Conservation (phyloP, 208 protist genomes). For the Endotrypanum monterogeii region DNA sequence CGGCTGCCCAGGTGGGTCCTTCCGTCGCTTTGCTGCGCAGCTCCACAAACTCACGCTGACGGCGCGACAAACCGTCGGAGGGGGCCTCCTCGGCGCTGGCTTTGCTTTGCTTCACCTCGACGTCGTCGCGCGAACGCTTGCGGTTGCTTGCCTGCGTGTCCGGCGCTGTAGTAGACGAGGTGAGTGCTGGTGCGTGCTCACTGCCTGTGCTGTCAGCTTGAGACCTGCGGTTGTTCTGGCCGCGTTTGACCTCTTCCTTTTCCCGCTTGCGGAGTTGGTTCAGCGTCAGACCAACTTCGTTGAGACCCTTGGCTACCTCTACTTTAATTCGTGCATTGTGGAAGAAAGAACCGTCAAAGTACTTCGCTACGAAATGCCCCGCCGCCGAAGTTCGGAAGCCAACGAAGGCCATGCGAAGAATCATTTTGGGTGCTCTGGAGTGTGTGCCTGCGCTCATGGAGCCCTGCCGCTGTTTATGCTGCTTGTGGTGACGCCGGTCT, state of each 20-base stretch:
- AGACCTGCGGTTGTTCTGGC: not conserved
- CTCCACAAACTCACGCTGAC: slow-evolving; percentile 67
- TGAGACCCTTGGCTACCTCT: slow-evolving; percentile 75
- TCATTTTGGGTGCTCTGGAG: slow-evolving; percentile 21
- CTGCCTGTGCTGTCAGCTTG: not conserved
- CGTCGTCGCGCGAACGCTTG: slow-evolving; percentile 2
- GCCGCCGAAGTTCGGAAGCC: slow-evolving; percentile 90
- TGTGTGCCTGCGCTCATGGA: not conserved
- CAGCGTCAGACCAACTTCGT: slow-evolving; percentile 61
- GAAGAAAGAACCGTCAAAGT: slow-evolving; percentile 95
- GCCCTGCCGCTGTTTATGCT: slow-evolving; percentile 18
- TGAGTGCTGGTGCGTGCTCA: not conserved
- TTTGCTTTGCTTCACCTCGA: not conserved
- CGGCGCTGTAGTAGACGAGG: slow-evolving; percentile 7
- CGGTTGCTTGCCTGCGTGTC: not conserved
- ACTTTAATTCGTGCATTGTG: slow-evolving; percentile 92
- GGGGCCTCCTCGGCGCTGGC: slow-evolving; percentile 7
- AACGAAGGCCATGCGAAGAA: slow-evolving; percentile 96
- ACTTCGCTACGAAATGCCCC: slow-evolving; percentile 86
- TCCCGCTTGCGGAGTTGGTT: slow-evolving; percentile 50
- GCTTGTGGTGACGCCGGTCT: slow-evolving; percentile 18
- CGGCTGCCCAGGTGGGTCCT: slow-evolving; percentile 72
- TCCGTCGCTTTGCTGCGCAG: slow-evolving; percentile 56
- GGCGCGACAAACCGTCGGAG: slow-evolving; percentile 12
- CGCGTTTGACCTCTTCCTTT: slow-evolving; percentile 16